These are phyloP conservation scores for Chaetomium tenue DNA, from an alignment of 495 filamentous ascomycete species.

Conservation along the genomic window DNA sequence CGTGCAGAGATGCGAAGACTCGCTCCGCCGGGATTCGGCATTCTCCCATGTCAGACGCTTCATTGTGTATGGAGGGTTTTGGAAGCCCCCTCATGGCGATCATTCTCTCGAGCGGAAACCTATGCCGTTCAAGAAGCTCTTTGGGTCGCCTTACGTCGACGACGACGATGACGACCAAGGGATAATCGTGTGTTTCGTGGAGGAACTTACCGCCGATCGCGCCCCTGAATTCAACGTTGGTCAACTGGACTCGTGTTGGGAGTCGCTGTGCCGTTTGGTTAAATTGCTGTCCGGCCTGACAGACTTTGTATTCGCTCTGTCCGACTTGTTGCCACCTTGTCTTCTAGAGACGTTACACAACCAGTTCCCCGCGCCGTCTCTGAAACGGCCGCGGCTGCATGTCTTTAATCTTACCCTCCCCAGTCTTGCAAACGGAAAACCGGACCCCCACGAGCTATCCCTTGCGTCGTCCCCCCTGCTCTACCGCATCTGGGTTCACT, in stretches of 20 bases:
- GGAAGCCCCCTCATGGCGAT: too few relatives aligned
- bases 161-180: not conserved
- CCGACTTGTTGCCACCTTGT: not conserved
- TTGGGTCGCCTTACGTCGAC: not conserved
- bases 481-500: not conserved
- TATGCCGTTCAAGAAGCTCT: not conserved
- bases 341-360: not conserved
- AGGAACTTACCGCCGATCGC: too few relatives aligned
- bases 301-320: not conserved
- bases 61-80: not conserved
- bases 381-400: not conserved
- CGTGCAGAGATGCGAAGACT: not conserved
- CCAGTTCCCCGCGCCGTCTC: not conserved
- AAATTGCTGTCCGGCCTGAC: not conserved
- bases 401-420: not conserved
- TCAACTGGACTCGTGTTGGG: not conserved
- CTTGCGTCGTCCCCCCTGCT: not conserved
- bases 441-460: not conserved
- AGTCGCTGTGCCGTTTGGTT: not conserved
- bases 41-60: slow-evolving; percentile 1
- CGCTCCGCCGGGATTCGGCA: not conserved
- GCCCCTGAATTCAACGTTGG: not conserved
- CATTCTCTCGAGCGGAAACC: not conserved
- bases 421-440: not conserved
- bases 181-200: not conserved